Conservation (phyloP, 2,329 filamentous ascomycete genomes). For the Phyllosticta ampelicida region DNA sequence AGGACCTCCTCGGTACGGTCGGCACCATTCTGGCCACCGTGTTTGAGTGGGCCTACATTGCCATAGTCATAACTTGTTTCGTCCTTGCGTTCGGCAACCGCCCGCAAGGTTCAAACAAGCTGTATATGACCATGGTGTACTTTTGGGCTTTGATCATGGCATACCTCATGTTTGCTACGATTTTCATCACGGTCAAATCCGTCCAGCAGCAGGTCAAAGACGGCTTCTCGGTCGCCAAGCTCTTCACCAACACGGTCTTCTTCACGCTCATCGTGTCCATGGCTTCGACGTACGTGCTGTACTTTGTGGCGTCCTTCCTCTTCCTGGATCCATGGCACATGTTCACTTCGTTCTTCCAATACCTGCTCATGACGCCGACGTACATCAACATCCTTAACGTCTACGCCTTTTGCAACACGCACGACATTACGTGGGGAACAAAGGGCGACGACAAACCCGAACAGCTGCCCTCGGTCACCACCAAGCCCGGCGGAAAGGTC, state of each 20-base stretch:
- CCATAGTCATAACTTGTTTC: slow-evolving; percentile 86
- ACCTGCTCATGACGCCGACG: slow-evolving; percentile 85
- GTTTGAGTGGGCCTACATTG: slow-evolving; percentile 94
- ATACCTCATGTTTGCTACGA: slow-evolving; percentile 86
- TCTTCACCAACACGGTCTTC: slow-evolving; percentile 84
- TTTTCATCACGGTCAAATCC: slow-evolving; percentile 85
- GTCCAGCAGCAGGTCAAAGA: slow-evolving; percentile 59
- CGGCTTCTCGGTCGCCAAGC: slow-evolving; percentile 55
- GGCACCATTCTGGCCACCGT: slow-evolving; percentile 76
- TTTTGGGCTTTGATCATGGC: slow-evolving; percentile 97
- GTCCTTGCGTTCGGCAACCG: slow-evolving; percentile 89
- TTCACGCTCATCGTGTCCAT: slow-evolving; percentile 90
- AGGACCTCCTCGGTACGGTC: slow-evolving; percentile 58
- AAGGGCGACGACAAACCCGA: slow-evolving; percentile 96
- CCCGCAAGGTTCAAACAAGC: slow-evolving; percentile 82
- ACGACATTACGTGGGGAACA: slow-evolving; percentile 96
- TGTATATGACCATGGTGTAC: slow-evolving; percentile 95
- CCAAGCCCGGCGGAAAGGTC: slow-evolving; percentile 91
- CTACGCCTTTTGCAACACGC: slow-evolving; percentile 96
- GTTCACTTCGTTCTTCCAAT: slow-evolving; percentile 88
- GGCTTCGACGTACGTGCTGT: slow-evolving; percentile 84
- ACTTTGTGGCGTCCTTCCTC: slow-evolving; percentile 79
- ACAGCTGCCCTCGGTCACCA: slow-evolving; percentile 75
- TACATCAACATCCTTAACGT: slow-evolving; percentile 99
- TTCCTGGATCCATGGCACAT: slow-evolving; percentile 99